Base-by-base conservation (phyloP, 257 asterid genomes). In the Nicotiana benthamiana region DNA sequence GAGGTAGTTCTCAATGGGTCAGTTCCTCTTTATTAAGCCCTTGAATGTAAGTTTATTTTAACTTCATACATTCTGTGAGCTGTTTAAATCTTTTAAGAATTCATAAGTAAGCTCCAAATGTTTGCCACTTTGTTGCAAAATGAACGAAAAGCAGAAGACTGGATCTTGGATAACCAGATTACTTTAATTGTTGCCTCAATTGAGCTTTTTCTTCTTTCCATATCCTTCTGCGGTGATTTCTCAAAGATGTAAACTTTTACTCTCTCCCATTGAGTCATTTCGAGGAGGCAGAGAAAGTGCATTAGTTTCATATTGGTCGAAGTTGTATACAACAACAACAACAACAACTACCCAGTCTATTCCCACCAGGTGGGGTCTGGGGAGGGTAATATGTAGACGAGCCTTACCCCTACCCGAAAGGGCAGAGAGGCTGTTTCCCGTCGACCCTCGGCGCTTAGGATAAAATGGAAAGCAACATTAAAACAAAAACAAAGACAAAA, bases 1-100 rank as follows among this genome's bases (percentile, higher is more conserved):
- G 92, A 94, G 83, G 81, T 89, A 11, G 98, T 90, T 6, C 93
- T 94, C 82, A 88, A 89, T 34, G 97, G 98, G 83, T 87, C 97
- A 13, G 87, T 87, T 82, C 88, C 90, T 9, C 85, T 94, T 32
- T 92, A 85, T 32, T 92, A 85, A 83, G 78, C 61, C 82, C 48
- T 30, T 63, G 51, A 30, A 46, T 40, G 82, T 66, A 20, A 13
- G 40, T 59, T 34, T 56, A 32, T 18, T 57, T 77, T 28, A 34
- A 40, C 54, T 78, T 57, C 70, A 18, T 10, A 30, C 54, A 20
- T 57, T 78, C 72, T 78, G 34, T 36, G 36, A 40, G 57, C 2
- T 20, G 20, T 40, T 40, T 70, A 0, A 24, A 12, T 1, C 20
- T 70, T 43, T 4, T 24, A 68, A 68, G 57, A 68, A 20, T 36